Conservation (phyloP, 108 stramenopile genomes). For the Skeletonema potamos region DNA sequence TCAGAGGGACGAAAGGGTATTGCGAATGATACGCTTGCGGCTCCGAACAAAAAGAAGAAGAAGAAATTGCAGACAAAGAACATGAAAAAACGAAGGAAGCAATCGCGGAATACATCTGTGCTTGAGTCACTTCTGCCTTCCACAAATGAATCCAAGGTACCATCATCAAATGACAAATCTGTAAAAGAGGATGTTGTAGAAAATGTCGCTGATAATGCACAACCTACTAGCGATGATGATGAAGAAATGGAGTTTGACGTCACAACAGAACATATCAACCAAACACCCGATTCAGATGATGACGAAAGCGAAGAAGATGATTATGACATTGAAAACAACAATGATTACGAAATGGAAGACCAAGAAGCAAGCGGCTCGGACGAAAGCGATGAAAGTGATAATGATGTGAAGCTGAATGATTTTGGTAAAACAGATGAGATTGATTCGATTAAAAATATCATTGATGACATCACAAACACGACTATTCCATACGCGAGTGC, state of each 20-base stretch:
- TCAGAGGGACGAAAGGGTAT: too few species aligned
- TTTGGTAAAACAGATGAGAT: not conserved
- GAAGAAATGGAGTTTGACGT: conserved; percentile 19
- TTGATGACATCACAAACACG: not conserved
- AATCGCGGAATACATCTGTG: not conserved
- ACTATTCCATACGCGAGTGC: not conserved
- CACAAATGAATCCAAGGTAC: not conserved
- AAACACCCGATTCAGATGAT: conserved; percentile 8
- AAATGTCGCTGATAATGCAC: not conserved
- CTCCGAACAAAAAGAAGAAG: not conserved
- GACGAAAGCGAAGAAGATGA: not conserved
- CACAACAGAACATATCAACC: not conserved
- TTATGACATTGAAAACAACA: not conserved
- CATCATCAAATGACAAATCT: not conserved
- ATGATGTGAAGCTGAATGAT: not conserved
- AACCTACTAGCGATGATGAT: conserved; percentile 5
- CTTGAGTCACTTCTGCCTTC: not conserved
- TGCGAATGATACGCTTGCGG: conserved; percentile 1
- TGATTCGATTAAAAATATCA: not conserved
- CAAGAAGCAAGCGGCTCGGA: not conserved
- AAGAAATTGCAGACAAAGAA: conserved; percentile 1
- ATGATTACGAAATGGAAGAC: not conserved
- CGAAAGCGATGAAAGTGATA: not conserved
- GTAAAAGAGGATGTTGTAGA: not conserved
- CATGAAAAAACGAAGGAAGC: not conserved